These are phyloP conservation scores for Xylariales sp. DNA, from an alignment of 2,329 filamentous ascomycete genomes.

Conservation along the genomic window DNA sequence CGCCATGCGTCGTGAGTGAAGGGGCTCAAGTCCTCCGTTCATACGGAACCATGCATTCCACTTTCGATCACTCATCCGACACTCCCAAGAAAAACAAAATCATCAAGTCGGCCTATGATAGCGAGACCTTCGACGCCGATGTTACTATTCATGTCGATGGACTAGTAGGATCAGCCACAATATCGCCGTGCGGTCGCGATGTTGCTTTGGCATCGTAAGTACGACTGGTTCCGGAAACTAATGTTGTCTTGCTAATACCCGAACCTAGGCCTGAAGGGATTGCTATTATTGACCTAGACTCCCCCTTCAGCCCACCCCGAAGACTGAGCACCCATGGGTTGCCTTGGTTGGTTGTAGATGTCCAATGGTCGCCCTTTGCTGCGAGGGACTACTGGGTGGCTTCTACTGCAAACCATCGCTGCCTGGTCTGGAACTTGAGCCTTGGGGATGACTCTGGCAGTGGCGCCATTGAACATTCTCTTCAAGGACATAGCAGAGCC, in stretches of 20 bases:
- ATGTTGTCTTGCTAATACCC: slow-evolving; percentile 36
- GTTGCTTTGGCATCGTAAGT: slow-evolving; percentile 84
- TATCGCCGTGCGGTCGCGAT: slow-evolving; percentile 90
- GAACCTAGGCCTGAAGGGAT: slow-evolving; percentile 77
- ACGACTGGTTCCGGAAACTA: background rate
- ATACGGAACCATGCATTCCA: slow-evolving; percentile 58
- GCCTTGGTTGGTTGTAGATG: slow-evolving; percentile 95
- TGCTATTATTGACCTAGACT: slow-evolving; percentile 92
- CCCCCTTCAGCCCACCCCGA: slow-evolving; percentile 85
- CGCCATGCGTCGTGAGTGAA: slow-evolving; percentile 32
- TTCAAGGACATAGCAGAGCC: slow-evolving; percentile 86
- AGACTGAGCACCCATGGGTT: slow-evolving; percentile 84
- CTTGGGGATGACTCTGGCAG: slow-evolving; percentile 77
- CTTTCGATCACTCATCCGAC: slow-evolving; percentile 58
- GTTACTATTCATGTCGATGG: slow-evolving; percentile 85
- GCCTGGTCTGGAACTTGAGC: slow-evolving; percentile 92
- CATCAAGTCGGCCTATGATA: slow-evolving; percentile 80
- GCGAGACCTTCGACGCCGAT: slow-evolving; percentile 87
- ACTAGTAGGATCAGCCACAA: slow-evolving; percentile 89
- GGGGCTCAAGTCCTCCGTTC: slow-evolving; percentile 11
- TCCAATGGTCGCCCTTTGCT: slow-evolving; percentile 96
- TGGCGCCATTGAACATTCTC: slow-evolving; percentile 83
- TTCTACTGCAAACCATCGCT: slow-evolving; percentile 93
- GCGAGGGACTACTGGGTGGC: slow-evolving; percentile 92
- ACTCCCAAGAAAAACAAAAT: slow-evolving; percentile 66